Evolutionary conservation across 2,329 filamentous ascomycete species (phyloP).

Genomic region (Colletotrichum euphorbiae): DNA sequence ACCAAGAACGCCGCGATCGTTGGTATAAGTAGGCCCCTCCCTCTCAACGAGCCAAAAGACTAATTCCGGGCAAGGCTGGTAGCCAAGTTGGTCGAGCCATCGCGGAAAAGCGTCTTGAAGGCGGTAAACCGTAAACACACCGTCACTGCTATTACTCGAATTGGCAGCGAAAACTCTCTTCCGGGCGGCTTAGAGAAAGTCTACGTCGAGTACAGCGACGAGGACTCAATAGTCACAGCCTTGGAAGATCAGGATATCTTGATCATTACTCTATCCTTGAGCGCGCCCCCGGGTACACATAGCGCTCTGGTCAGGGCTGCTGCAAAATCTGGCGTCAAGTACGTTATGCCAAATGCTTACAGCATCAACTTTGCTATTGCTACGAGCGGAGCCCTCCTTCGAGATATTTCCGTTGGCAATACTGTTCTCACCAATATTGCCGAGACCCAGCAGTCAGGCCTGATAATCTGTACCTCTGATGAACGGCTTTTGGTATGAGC

Average conservation of each 20-base stretch:
- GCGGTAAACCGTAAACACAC: slow-evolving; percentile 62
- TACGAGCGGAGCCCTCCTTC: slow-evolving; percentile 32
- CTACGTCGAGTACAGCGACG: slow-evolving; percentile 57
- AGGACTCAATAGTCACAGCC: slow-evolving; percentile 57
- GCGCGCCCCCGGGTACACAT: slow-evolving; percentile 53
- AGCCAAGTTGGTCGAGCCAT: slow-evolving; percentile 56
- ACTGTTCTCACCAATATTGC: slow-evolving; percentile 45
- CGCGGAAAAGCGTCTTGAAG: slow-evolving; percentile 55
- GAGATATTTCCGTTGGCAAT: slow-evolving; percentile 50
- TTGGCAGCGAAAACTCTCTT: slow-evolving; percentile 52
- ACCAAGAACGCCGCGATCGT: slow-evolving; percentile 59
- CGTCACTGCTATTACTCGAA: slow-evolving; percentile 64
- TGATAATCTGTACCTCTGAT: slow-evolving; percentile 47
- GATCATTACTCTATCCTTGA: slow-evolving; percentile 60
- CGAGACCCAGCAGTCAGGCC: not conserved
- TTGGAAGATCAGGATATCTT: slow-evolving; percentile 64
- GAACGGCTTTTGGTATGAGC: slow-evolving; percentile 67
- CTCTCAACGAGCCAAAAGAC: not conserved
- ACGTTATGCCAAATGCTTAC: slow-evolving; percentile 63
- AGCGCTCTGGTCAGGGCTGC: slow-evolving; percentile 60
- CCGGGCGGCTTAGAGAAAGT: slow-evolving; percentile 56
- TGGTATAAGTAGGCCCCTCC: slow-evolving; percentile 53
- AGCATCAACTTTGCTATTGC: slow-evolving; percentile 41
- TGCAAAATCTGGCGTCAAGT: slow-evolving; percentile 60
- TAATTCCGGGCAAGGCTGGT: slow-evolving; percentile 48